Conservation (phyloP, 352 stramenopile species). For the Phytophthora pseudosyringae region DNA sequence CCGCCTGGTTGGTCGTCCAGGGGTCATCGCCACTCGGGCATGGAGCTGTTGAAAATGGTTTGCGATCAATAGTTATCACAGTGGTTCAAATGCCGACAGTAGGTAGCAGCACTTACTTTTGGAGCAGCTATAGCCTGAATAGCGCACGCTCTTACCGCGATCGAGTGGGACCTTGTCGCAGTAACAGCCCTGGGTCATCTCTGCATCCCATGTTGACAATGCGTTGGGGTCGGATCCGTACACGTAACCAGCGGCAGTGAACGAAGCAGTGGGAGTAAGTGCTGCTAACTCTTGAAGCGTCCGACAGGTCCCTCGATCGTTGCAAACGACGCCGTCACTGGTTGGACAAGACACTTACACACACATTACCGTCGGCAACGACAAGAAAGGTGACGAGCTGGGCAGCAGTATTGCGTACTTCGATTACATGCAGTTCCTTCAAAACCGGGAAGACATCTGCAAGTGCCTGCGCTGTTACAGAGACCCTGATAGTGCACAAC, state of each 20-base stretch:
- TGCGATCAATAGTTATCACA: neutral
- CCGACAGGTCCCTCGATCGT: slow-evolving; percentile 49
- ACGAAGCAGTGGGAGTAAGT: slow-evolving; percentile 49
- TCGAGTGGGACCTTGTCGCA: slow-evolving; percentile 84
- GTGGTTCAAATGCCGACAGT: neutral
- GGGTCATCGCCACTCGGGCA: slow-evolving; percentile 90
- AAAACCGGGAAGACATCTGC: slow-evolving; percentile 67
- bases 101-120: slow-evolving; percentile 45
- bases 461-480: slow-evolving; percentile 62
- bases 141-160: slow-evolving; percentile 53
- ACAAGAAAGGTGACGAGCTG: neutral
- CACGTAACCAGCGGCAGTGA: slow-evolving; percentile 44
- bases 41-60: slow-evolving; percentile 39
- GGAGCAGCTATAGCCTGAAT: slow-evolving; percentile 81
- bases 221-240: slow-evolving; percentile 85
- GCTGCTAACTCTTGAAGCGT: slow-evolving; percentile 63
- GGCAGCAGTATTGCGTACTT: slow-evolving; percentile 34
- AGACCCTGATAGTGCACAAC: slow-evolving; percentile 41
- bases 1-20: slow-evolving; percentile 71
- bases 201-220: slow-evolving; percentile 85
- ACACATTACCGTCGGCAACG: neutral
- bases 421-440: slow-evolving; percentile 74
- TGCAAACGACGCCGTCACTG: slow-evolving; percentile 43
- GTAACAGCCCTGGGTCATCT: slow-evolving; percentile 86
- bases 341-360: slow-evolving; percentile 56